A percentile compares a stretch with the other conserved stretches of the same genome.
Conservation (phyloP, 2,329 filamentous ascomycete species). For the Davidsoniella virescens region DNA sequence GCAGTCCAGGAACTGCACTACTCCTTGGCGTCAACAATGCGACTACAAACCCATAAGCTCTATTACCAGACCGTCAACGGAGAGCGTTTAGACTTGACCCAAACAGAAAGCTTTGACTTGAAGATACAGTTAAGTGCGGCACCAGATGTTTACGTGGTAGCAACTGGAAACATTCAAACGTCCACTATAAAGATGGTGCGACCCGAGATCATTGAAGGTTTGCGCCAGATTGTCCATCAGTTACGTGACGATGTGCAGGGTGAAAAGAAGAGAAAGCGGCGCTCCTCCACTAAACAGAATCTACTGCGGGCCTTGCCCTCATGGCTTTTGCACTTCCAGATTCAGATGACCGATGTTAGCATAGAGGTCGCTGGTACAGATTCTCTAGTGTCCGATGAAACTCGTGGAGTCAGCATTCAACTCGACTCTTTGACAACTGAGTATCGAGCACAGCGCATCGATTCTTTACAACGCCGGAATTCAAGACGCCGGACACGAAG, state of each 20-base stretch:
- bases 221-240: conserved; percentile 81
- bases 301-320: conserved; percentile 63
- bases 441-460: conserved; percentile 68
- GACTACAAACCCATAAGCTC: conserved; percentile 71
- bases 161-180: conserved; percentile 65
- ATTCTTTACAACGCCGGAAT: conserved; percentile 41
- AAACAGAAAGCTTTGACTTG: conserved; percentile 75
- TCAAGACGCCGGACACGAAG: conserved; percentile 59
- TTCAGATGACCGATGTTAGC: conserved; percentile 80
- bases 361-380: conserved; percentile 84
- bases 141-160: conserved; percentile 69
- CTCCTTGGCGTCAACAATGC: conserved; percentile 63
- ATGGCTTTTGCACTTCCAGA: conserved; percentile 70
- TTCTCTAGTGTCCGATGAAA: conserved; percentile 62
- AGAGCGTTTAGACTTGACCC: conserved; percentile 68
- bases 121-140: conserved; percentile 73
- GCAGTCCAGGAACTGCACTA: conserved; percentile 73
- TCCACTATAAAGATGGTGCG: conserved; percentile 81
- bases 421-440: conserved; percentile 77
- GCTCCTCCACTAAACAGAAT: conserved; percentile 39
- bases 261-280: conserved; percentile 23
- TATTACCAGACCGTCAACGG: conserved; percentile 87
- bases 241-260: conserved; percentile 52
- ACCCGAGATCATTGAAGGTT: conserved; percentile 79
- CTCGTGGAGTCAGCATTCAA: conserved; percentile 70